Conservation (phyloP, 495 filamentous ascomycete genomes). For the Lasiosphaeris hirsuta region DNA sequence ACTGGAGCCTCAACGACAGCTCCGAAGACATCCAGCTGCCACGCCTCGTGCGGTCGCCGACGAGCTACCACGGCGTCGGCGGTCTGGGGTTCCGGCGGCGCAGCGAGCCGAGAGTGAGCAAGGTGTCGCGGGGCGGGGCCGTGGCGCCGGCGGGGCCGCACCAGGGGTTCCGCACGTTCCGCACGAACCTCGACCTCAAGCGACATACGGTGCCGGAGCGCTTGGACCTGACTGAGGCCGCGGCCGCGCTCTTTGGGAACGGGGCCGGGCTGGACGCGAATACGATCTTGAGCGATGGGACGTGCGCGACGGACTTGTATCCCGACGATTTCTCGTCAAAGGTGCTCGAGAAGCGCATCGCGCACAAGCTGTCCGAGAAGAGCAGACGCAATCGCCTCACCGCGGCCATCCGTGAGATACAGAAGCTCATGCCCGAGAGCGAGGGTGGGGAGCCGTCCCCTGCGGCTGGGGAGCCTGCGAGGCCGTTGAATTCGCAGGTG, state of each 20-base stretch:
- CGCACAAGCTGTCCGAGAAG: constrained; percentile 37
- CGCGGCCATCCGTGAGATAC: constrained; percentile 32
- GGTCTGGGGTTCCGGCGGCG: constrained; percentile 7
- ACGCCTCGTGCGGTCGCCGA: not conserved
- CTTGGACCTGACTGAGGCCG: not conserved
- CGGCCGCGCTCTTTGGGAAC: not conserved
- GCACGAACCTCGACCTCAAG: not conserved
- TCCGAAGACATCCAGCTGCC: constrained; percentile 14
- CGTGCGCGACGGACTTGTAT: not conserved
- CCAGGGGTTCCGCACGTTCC: not conserved
- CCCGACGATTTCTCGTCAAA: constrained; percentile 17
- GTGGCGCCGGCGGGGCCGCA: not conserved
- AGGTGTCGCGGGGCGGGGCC: not conserved
- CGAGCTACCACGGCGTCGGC: not conserved
- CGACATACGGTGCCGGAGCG: not conserved
- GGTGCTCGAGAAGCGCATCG: constrained; percentile 25
- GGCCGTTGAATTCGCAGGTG: constrained; percentile 14
- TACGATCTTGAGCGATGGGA: not conserved
- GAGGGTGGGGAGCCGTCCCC: not conserved
- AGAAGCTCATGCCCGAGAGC: constrained; percentile 26
- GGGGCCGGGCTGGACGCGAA: no score
- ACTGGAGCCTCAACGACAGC: constrained; percentile 19
- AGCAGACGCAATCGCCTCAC: constrained; percentile 28
- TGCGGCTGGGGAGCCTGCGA: not conserved
- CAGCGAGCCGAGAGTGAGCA: constrained; percentile 16